Percentiles rank a stretch among this genome's conserved stretches.
phyloP scores from a whole-genome alignment of 208 protist genomes.

The Crithidia thermophila region DNA sequence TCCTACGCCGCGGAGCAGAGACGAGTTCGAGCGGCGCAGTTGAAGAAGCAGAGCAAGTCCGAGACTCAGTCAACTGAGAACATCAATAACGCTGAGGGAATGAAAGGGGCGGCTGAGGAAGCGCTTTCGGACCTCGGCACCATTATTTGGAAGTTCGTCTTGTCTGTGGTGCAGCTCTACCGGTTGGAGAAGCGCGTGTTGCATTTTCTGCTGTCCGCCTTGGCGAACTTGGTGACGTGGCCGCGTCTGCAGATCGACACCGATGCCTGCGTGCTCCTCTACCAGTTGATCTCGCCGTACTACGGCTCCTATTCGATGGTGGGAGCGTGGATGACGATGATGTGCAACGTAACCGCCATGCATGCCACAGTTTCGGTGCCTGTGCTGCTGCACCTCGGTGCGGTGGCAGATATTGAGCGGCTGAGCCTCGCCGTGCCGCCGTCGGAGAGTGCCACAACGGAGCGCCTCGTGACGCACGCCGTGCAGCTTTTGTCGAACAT shows the following conservation, averaged over 20 bases:
- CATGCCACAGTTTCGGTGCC: slow-evolving; percentile 27
- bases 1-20: slow-evolving; percentile 12
- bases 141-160: slow-evolving; percentile 11
- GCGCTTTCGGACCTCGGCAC: slow-evolving; percentile 6
- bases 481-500: slow-evolving; percentile 51
- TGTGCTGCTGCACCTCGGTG: slow-evolving; percentile 33
- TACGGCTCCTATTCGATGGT: slow-evolving; percentile 42
- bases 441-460: slow-evolving; percentile 30
- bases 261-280: slow-evolving; percentile 18
- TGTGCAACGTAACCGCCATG: slow-evolving; percentile 47
- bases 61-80: too few relatives aligned
- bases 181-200: slow-evolving; percentile 24
- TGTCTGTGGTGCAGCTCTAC: slow-evolving; percentile 32
- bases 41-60: too few relatives aligned
- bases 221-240: slow-evolving; percentile 28
- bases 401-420: slow-evolving; percentile 49
- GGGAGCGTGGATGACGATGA: slow-evolving; percentile 42
- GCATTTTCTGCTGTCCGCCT: slow-evolving; percentile 28
- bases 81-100: too few relatives aligned
- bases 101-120: not conserved
- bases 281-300: slow-evolving; percentile 20
- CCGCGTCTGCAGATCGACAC: not conserved
- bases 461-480: slow-evolving; percentile 31
- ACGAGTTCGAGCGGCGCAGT: not conserved
- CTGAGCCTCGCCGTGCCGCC: slow-evolving; percentile 28